Base-by-base conservation (phyloP, 108 stramenopile genomes). In the Cafeteria roenbergensis region DNA sequence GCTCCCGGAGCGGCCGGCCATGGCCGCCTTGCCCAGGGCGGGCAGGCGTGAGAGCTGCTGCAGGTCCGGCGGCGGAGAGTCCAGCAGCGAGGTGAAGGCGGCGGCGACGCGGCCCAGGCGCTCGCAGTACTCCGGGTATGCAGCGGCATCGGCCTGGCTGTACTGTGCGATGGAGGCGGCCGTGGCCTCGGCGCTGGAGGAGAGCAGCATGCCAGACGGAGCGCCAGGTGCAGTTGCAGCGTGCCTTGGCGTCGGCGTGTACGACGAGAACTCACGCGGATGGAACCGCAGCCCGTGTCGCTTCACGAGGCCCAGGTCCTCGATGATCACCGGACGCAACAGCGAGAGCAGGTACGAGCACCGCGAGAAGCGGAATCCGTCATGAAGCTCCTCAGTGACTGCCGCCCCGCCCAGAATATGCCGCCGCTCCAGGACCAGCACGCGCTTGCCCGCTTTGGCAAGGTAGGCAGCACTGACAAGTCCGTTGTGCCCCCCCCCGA, bases 401-500 rank as follows among this genome's bases (percentile, higher is more conserved):
- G 77, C 77, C 4, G 73, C 73, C 24, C 77, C 77, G n/a, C 77
- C 77, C 14, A 78, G 57, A 25, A 73, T 24, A 56, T 66, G 53
- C 1, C 77, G 64, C 1, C 65, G 32, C 53, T 78, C 77, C 25
- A 74, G 55, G 22, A 78, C 73, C n/a, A 67, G 32, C 1, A 75
- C 73, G 21, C 52, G 28, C 51, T 52, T 24, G n/a, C 73, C 70
- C 4, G 55, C 52, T 25, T 74, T 67, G 6, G 77, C 77, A 1
- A 78, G 62, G 51, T 78, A 78, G 0, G 77, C 73, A 21, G 77
- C 77, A 24, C 70, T 31, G 20, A 65, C 48, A 0, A 78, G 69
- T 3, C 77, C 77, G 58, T 78, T 78, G 68, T 78, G 77, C 3
- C 77, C 77, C 9, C 68, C 77, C 6, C 73, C 77, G 31, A 74